Percentiles rank a stretch among this genome's conserved stretches.
phyloP scores from a whole-genome alignment of 2,329 filamentous ascomycete genomes.

The Ciborinia camelliae region DNA sequence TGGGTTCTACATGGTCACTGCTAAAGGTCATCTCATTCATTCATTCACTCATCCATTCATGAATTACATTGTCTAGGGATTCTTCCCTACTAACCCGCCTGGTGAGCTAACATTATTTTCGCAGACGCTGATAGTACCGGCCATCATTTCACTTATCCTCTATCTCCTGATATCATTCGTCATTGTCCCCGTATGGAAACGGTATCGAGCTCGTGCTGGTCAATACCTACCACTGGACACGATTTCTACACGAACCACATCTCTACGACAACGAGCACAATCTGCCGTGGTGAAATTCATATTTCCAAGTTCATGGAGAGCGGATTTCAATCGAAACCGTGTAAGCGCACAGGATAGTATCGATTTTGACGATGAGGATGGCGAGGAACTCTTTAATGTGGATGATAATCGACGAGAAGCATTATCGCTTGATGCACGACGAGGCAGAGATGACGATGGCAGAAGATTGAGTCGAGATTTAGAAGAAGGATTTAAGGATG shows the following conservation, averaged over 20 bases:
- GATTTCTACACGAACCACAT: constrained; percentile 55
- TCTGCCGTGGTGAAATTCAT: constrained; percentile 42
- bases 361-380: constrained; percentile 62
- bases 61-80: neutral
- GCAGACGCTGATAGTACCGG: constrained; percentile 68
- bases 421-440: constrained; percentile 38
- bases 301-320: constrained; percentile 49
- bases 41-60: no score
- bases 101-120: constrained; percentile 5
- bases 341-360: constrained; percentile 45
- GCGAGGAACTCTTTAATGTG: constrained; percentile 64
- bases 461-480: constrained; percentile 73
- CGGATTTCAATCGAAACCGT: constrained; percentile 42
- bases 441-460: constrained; percentile 45
- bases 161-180: constrained; percentile 65
- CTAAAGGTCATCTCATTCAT: constrained; percentile 37
- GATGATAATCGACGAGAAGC: constrained; percentile 45
- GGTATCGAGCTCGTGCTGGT: constrained; percentile 66
- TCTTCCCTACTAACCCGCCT: neutral
- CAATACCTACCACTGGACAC: constrained; percentile 69
- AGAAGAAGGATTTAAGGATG: constrained; percentile 71
- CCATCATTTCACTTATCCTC: constrained; percentile 64
- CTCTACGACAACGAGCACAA: constrained; percentile 52
- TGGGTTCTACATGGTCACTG: constrained; percentile 34
- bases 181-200: constrained; percentile 65